Evolutionary conservation across 768 basidiomycete genomes (phyloP), one percentile per base, ranked within the genome.

Genomic region (Lactifluus rugatus): DNA sequence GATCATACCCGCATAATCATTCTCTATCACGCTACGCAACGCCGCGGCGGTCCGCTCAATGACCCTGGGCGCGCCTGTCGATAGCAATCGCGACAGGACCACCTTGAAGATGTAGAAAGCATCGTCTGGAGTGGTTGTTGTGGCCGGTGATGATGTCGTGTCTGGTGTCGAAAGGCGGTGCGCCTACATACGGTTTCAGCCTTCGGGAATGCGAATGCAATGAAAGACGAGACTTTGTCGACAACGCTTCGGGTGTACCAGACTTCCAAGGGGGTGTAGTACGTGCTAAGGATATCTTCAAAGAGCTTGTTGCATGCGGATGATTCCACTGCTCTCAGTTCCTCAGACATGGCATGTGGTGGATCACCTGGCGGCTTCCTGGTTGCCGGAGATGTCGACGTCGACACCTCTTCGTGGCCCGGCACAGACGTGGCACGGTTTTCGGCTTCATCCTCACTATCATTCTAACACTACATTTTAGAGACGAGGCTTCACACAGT

Each of bases 21-120:
- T 76, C 56, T 97, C 94, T 66, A 98, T 77, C 47, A 88, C 77
- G 17, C 86, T 85, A 51, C 80, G 78, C 17, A 96, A 73, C 46
- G 78, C 81, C 14, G 79, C 77, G 2, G 84, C 73, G 52, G 83
- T 84, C 26, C 74, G 75, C 58, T 81, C 75, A 2, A 91, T 76
- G 2, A 78, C 80, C 5, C 69, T 67, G 3, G 82, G 62, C 2
- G 86, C 86, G 0, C 91, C 92, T 0, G 88, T 87, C 0, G 89
- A 86, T 17, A 96, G 68, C 32, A 93, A 72, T 11, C 96, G 81
- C 19, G 81, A 76, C 5, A 93, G 76, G 2, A 94, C 85, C 7
- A 83, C 77, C 70, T 96, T 97, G 58, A 98, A 75, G 57, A 99
- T 86, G 72, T 96, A 99, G 73, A 98, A 99, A 2, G 87, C 88